phyloP scores from a whole-genome alignment of 371 early-diverging fungal species.

The Blakeslea trispora region DNA sequence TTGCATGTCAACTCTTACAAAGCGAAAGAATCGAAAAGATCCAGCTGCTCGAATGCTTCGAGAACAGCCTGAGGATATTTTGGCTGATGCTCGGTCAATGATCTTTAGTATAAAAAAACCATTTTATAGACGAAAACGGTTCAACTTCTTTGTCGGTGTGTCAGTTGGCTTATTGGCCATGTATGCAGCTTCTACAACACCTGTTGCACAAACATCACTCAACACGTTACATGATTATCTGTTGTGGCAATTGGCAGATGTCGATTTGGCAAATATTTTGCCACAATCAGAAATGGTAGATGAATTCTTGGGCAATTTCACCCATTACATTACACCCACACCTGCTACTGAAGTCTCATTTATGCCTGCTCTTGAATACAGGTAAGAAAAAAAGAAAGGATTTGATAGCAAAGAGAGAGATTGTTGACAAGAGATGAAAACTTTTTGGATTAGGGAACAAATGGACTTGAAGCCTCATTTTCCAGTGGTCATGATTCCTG shows the following conservation, averaged over 20 bases:
- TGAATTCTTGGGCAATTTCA: slow-evolving; percentile 68
- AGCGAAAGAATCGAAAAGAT: neutral
- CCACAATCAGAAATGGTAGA: slow-evolving; percentile 72
- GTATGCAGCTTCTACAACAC: slow-evolving; percentile 39
- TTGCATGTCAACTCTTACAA: neutral
- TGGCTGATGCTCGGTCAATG: slow-evolving; percentile 10
- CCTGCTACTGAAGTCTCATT: slow-evolving; percentile 51
- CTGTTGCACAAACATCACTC: slow-evolving; percentile 39
- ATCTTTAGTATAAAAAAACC: slow-evolving; percentile 7
- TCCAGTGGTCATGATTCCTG: slow-evolving; percentile 90
- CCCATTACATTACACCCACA: slow-evolving; percentile 53
- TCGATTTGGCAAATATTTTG: slow-evolving; percentile 64
- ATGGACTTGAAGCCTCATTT: slow-evolving; percentile 52
- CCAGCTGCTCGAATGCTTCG: neutral
- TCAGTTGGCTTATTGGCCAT: slow-evolving; percentile 29
- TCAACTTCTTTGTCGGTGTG: slow-evolving; percentile 44
- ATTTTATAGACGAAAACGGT: slow-evolving; percentile 40
- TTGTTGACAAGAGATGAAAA: no score
- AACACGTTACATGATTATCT: slow-evolving; percentile 45
- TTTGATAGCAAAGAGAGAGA: neutral
- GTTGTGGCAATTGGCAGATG: slow-evolving; percentile 52
- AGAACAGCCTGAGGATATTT: slow-evolving; percentile 21
- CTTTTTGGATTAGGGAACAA: slow-evolving; percentile 25
- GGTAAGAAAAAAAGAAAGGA: slow-evolving; percentile 19
- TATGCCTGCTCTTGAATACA: slow-evolving; percentile 50